Evolutionary conservation across 108 stramenopile species (phyloP).

Genomic region (Schizochytrium sp.): DNA sequence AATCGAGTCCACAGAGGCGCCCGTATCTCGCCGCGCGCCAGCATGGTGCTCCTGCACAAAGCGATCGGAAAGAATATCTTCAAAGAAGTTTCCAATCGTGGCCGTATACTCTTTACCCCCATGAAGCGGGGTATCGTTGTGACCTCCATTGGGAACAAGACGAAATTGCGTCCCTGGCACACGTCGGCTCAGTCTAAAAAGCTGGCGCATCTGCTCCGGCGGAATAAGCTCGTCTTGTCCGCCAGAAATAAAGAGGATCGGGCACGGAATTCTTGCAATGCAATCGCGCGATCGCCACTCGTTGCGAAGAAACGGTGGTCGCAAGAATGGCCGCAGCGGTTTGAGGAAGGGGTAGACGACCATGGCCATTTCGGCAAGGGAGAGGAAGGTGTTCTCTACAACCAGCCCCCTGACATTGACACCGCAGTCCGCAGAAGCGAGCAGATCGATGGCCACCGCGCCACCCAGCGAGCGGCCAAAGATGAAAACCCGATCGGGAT

Average conservation of each 20-base stretch:
- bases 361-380: slow-evolving; percentile 83
- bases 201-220: slow-evolving; percentile 68
- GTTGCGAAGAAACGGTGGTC: slow-evolving; percentile 68
- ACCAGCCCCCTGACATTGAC: slow-evolving; percentile 64
- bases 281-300: slow-evolving; percentile 63
- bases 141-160: slow-evolving; percentile 67
- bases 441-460: slow-evolving; percentile 77
- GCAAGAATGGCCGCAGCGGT: slow-evolving; percentile 46
- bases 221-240: slow-evolving; percentile 81
- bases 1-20: neutral
- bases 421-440: slow-evolving; percentile 42
- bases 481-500: slow-evolving; percentile 56
- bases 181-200: slow-evolving; percentile 34
- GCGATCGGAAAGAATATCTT: neutral
- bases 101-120: slow-evolving; percentile 47
- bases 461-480: slow-evolving; percentile 85
- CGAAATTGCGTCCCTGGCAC: slow-evolving; percentile 18
- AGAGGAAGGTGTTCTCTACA: slow-evolving; percentile 90
- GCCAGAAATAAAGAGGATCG: slow-evolving; percentile 77
- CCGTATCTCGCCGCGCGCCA: neutral
- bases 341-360: slow-evolving; percentile 72
- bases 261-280: slow-evolving; percentile 45
- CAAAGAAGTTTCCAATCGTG: neutral
- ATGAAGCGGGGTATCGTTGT: slow-evolving; percentile 84
- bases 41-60: neutral